Evolutionary conservation across 2,329 filamentous ascomycete species (phyloP).

Genomic region (Aspergillus udagawae): DNA sequence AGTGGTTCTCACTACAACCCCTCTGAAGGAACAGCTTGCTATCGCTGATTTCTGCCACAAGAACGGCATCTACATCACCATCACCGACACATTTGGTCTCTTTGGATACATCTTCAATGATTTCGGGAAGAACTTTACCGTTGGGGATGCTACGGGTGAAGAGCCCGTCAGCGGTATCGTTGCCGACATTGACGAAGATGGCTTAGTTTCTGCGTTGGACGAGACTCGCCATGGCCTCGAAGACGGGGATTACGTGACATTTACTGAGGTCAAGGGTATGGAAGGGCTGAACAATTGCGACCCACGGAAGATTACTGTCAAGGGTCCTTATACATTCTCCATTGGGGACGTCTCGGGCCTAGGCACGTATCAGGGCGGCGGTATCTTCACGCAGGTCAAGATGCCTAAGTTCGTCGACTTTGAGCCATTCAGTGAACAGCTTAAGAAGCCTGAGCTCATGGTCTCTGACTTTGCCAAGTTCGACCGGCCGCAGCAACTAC

Average conservation of each 20-base stretch:
- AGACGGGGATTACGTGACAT: constrained; percentile 94
- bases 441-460: constrained; percentile 84
- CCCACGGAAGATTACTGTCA: constrained; percentile 86
- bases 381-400: constrained; percentile 93
- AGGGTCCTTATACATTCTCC: constrained; percentile 94
- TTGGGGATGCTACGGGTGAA: constrained; percentile 87
- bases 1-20: constrained; percentile 81
- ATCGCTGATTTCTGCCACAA: constrained; percentile 92
- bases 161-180: constrained; percentile 83
- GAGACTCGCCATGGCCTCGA: constrained; percentile 93
- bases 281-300: constrained; percentile 77
- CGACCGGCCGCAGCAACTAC: constrained; percentile 86
- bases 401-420: constrained; percentile 95
- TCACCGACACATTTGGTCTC: constrained; percentile 84
- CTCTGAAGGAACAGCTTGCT: constrained; percentile 72
- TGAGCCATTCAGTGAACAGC: constrained; percentile 69
- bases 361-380: constrained; percentile 82
- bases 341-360: constrained; percentile 88
- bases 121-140: constrained; percentile 89
- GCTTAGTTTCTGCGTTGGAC: constrained; percentile 86
- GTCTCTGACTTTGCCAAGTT: constrained; percentile 98
- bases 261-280: constrained; percentile 90
- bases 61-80: constrained; percentile 86
- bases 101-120: constrained; percentile 97
- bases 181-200: constrained; percentile 82